Conservation (phyloP, 768 basidiomycete genomes). For the Leccinum fibrillosum region DNA sequence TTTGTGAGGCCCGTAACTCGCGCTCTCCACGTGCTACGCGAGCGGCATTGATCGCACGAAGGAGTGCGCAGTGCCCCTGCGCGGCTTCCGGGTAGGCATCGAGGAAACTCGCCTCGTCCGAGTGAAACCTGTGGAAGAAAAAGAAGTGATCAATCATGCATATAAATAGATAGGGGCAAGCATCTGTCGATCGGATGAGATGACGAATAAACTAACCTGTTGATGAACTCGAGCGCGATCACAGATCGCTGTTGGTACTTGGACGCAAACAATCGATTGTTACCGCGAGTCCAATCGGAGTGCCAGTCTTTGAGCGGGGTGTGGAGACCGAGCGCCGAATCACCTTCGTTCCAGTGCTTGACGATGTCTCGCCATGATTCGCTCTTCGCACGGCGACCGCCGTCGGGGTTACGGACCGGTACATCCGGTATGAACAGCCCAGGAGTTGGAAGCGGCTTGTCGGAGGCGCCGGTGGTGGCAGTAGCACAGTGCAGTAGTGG, state of each 20-base stretch:
- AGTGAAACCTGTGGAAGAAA: not conserved
- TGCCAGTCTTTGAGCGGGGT: not conserved
- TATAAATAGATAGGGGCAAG: no score
- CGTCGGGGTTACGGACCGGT: not conserved
- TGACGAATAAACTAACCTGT: not conserved
- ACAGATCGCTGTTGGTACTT: not conserved
- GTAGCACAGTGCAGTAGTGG: not conserved
- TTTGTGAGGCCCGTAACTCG: not conserved
- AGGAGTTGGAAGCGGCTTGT: not conserved
- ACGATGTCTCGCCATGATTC: not conserved
- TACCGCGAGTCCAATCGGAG: not conserved
- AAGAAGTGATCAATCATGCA: not conserved
- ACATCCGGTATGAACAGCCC: not conserved
- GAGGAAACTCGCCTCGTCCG: not conserved
- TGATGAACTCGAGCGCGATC: not conserved
- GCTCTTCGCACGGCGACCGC: not conserved
- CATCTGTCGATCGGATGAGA: not conserved
- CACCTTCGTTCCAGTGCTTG: not conserved
- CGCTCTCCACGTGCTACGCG: not conserved
- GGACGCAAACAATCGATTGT: not conserved
- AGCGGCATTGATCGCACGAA: not conserved
- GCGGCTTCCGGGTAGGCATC: not conserved
- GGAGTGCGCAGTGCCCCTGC: not conserved
- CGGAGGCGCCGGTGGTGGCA: not conserved
- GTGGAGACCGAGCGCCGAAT: not conserved